Evolutionary conservation across 441 rosid species (phyloP), one percentile per base, ranked within the genome.

Genomic region (Populus trichocarpa): DNA sequence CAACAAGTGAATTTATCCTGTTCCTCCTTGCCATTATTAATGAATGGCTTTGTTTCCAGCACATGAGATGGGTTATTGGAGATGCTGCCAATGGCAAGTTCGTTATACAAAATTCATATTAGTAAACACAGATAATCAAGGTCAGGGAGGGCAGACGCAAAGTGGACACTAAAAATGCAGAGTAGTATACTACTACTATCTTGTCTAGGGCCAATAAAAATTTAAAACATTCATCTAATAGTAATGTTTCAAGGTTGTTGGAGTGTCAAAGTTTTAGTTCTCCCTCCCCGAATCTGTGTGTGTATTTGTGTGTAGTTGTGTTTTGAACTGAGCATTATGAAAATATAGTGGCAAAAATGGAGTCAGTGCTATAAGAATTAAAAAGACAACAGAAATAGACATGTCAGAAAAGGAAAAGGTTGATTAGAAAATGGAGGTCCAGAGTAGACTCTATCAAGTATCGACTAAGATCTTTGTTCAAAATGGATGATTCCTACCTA

Each of bases 1-100:
- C 98, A 95, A 82, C 90, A 90, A 61, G 61, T 84, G 69, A 91
- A 87, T 82, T 83, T 83, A 18, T 89, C 89, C 79, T 84, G 81
- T 50, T 85, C 92, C 61, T 88, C 91, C 69, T 88, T 88, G 69
- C 75, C 25, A 53, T 18, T 65, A 22, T 72, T 81, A 14, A 80
- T 82, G 68, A 84, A 78, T 64, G 90, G 87, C 83, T 91, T 93
- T 83, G 81, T 85, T 77, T 93, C 97, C 69, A 77, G 77, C 23
- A 67, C 82, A 82, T 76, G 89, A 79, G 88, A 80, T 76, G 88
- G 77, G 75, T 70, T 79, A 12, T 83, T 75, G 66, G 78, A 70
- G 57, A 81, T 84, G 83, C 97, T 94, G 90, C 86, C 86, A 85
- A 67, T 30, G 9, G 57, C 53, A 36, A 25, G 42, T 70, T 8